Evolutionary conservation across 352 stramenopile species (phyloP), one percentile per base, ranked within the genome.

Genomic region (Pythium plurisporium): DNA sequence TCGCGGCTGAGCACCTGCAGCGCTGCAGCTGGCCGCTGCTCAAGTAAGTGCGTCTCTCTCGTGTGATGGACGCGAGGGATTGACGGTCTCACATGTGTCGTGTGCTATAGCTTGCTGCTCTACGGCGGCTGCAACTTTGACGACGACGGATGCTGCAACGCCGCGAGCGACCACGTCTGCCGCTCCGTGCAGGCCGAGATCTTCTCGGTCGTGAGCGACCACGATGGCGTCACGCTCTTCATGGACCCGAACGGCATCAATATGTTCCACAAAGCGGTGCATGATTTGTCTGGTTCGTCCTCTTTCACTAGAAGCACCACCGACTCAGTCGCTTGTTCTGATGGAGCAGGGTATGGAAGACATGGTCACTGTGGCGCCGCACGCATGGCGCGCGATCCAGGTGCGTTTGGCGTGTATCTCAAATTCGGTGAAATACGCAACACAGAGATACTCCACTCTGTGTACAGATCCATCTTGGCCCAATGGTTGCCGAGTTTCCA

Each of bases 401-500:
- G 79, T 87, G 30, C 26, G 44, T 50, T 41, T 37, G 48, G n/a
- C 10, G 26, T 48, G 1, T 49, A 7, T 4, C n/a, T 3, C 7
- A 9, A 1, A 12, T 19, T 10, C 41, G 45, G 30, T 55, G 9
- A n/a, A n/a, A n/a, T n/a, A n/a, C n/a, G n/a, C n/a, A n/a, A n/a
- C n/a, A n/a, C n/a, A n/a, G n/a, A n/a, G n/a, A n/a, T n/a, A 43
- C 55, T 44, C n/a, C n/a, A n/a, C n/a, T n/a, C n/a, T n/a, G n/a
- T n/a, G 14, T 57, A 34, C 34, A 91, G 85, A 94, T 93, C 47
- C 85, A 94, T 58, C 66, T 94, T 55, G 85, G 82, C 0, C 82
- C 84, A 6, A 91, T 94, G 82, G 82, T 92, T 36, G 84, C 79
- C 5, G 82, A 94, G 55, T 94, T 94, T 55, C 84, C 84, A 4